Percentiles rank a stretch among this genome's conserved stretches.
phyloP scores from a whole-genome alignment of 768 basidiomycete species.

The Boletus speciosus region DNA sequence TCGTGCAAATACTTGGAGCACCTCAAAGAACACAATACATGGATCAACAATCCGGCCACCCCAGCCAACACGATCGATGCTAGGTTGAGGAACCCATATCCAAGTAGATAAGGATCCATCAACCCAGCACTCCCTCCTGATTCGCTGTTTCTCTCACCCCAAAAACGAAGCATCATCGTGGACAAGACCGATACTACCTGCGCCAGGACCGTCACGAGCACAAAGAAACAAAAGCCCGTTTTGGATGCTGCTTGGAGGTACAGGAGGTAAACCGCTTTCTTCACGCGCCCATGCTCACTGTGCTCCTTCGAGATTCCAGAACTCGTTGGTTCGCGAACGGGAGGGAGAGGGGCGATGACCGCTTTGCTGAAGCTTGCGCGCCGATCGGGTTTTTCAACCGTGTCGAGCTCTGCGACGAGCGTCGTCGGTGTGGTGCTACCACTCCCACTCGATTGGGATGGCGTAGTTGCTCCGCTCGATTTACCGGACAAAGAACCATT shows the following conservation, averaged over 20 bases:
- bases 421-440: slow-evolving; percentile 18
- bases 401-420: slow-evolving; percentile 26
- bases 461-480: slow-evolving; percentile 47
- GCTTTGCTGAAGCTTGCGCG: slow-evolving; percentile 59
- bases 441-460: slow-evolving; percentile 36
- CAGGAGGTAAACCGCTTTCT: slow-evolving; percentile 65
- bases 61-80: slow-evolving; percentile 52
- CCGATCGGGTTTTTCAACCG: slow-evolving; percentile 54
- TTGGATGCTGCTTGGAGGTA: slow-evolving; percentile 82
- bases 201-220: slow-evolving; percentile 49
- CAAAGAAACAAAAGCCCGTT: slow-evolving; percentile 63
- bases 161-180: slow-evolving; percentile 65
- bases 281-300: slow-evolving; percentile 78
- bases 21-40: slow-evolving; percentile 72
- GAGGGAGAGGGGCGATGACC: slow-evolving; percentile 41
- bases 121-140: slow-evolving; percentile 57
- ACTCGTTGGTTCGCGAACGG: slow-evolving; percentile 37
- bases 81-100: slow-evolving; percentile 69
- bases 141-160: slow-evolving; percentile 76
- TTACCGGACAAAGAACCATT: slow-evolving; percentile 37
- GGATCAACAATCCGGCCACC: slow-evolving; percentile 58
- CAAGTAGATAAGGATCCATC: slow-evolving; percentile 49
- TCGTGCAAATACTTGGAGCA: slow-evolving; percentile 79
- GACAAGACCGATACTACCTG: slow-evolving; percentile 61
- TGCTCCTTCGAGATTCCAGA: slow-evolving; percentile 64